These are phyloP conservation scores for Spiromastix sp. DNA, from an alignment of 2,329 filamentous ascomycete species.

Conservation along the genomic window DNA sequence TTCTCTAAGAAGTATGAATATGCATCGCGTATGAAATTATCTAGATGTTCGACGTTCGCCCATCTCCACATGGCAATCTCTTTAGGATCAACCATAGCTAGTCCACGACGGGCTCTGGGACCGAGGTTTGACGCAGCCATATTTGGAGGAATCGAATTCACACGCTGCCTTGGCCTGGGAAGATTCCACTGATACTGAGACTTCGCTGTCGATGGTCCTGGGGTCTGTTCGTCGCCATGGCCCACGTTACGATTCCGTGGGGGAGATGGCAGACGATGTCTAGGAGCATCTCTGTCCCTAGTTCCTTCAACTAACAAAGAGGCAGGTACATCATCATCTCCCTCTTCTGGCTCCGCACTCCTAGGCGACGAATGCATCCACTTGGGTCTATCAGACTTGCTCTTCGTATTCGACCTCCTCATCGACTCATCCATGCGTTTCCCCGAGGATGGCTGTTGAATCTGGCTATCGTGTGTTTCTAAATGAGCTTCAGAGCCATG, in stretches of 20 bases:
- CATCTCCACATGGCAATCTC: conserved; percentile 85
- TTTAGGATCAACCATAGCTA: conserved; percentile 46
- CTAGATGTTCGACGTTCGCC: conserved; percentile 82
- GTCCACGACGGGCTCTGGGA: conserved; percentile 10
- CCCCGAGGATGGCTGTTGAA: conserved; percentile 22
- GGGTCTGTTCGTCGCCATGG: conserved; percentile 16
- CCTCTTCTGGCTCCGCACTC: conserved; percentile 14
- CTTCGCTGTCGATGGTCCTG: conserved; percentile 32
- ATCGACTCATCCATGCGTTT: conserved; percentile 11
- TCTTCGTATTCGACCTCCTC: conserved; percentile 8
- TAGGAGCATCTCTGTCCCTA: conserved; percentile 30
- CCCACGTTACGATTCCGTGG: conserved; percentile 9
- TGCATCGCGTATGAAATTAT: conserved; percentile 75
- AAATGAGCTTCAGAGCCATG: conserved; percentile 41
- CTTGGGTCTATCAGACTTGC: conserved; percentile 10
- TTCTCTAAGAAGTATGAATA: conserved; percentile 79
- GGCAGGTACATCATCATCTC: conserved; percentile 44
- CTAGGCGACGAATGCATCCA: conserved; percentile 23
- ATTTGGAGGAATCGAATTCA: conserved; percentile 13
- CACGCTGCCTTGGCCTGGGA: conserved; percentile 34
- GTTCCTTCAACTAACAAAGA: conserved; percentile 51
- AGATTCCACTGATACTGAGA: conserved; percentile 40
- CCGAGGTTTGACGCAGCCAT: neutral
- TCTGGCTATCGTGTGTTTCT: conserved; percentile 33
- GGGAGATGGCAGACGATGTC: conserved; percentile 23